These are phyloP conservation scores for Colletotrichum tropicicola DNA, from an alignment of 2,329 filamentous ascomycete genomes.

Conservation along the genomic window DNA sequence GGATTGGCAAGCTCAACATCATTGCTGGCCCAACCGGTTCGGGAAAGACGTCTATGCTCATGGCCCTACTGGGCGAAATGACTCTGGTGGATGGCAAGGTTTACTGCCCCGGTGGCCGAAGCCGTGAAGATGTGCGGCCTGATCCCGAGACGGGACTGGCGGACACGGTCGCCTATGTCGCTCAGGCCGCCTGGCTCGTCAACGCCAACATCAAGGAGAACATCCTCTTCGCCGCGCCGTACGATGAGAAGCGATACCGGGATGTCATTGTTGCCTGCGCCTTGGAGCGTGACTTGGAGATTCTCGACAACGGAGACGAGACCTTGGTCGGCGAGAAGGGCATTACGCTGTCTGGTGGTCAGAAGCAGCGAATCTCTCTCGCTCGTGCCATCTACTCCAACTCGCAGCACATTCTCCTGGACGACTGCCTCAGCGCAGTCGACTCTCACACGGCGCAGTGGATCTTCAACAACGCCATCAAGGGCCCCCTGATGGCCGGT, in stretches of 20 bases:
- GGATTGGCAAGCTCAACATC: conserved; percentile 87
- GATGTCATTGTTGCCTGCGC: conserved; percentile 92
- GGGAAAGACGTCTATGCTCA: conserved; percentile 93
- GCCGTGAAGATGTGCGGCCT: conserved; percentile 83
- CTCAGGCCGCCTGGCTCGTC: conserved; percentile 95
- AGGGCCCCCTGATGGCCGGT: conserved; percentile 85
- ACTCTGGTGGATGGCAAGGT: conserved; percentile 82
- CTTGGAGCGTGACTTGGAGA: conserved; percentile 88
- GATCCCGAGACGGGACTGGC: conserved; percentile 87
- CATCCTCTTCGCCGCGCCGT: conserved; percentile 87
- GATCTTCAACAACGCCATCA: conserved; percentile 95
- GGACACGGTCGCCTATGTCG: conserved; percentile 94
- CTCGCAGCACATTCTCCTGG: conserved; percentile 87
- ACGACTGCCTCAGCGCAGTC: conserved; percentile 95
- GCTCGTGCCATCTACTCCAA: conserved; percentile 98
- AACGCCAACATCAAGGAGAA: conserved; percentile 97
- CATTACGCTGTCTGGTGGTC: conserved; percentile 93
- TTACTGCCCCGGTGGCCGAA: conserved; percentile 84
- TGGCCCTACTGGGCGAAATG: conserved; percentile 98
- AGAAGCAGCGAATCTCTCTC: conserved; percentile 96
- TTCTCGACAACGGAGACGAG: conserved; percentile 90
- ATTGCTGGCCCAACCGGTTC: conserved; percentile 93
- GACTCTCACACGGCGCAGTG: conserved; percentile 98
- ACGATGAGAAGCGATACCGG: conserved; percentile 83
- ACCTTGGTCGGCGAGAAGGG: conserved; percentile 97